Evolutionary conservation across 768 basidiomycete genomes (phyloP).

Genomic region (Mycena indigotica): DNA sequence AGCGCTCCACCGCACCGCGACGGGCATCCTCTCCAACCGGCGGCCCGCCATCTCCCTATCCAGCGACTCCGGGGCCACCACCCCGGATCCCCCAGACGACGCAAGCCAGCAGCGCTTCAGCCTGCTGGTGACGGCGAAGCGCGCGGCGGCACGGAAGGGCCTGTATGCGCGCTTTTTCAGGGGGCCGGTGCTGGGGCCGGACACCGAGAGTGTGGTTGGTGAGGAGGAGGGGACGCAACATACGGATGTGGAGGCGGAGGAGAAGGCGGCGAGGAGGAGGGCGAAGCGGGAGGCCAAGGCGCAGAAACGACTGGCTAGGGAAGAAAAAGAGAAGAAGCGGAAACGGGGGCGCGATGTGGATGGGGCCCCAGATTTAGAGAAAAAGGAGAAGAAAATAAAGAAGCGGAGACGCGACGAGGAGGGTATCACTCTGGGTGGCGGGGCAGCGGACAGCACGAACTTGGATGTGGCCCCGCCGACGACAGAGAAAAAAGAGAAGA

Average conservation of each 20-base stretch:
- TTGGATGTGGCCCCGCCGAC: not conserved
- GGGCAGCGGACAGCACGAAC: too few species aligned
- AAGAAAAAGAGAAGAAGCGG: slow-evolving; percentile 23
- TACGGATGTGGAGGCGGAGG: slow-evolving; percentile 10
- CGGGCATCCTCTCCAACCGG: slow-evolving; percentile 76
- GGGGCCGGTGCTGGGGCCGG: slow-evolving; percentile 68
- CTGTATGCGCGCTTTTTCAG: slow-evolving; percentile 84
- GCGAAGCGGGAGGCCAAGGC: slow-evolving; percentile 21
- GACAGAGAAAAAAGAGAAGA: not conserved
- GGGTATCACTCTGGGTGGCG: not conserved
- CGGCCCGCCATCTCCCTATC: slow-evolving; percentile 55
- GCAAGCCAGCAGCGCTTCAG: slow-evolving; percentile 39
- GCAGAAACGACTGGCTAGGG: slow-evolving; percentile 22
- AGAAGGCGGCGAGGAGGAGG: slow-evolving; percentile 19
- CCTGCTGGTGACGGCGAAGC: slow-evolving; percentile 67
- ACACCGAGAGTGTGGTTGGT: slow-evolving; percentile 21
- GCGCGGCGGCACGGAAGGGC: slow-evolving; percentile 71
- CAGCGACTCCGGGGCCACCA: slow-evolving; percentile 47
- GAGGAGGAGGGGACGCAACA: slow-evolving; percentile 1
- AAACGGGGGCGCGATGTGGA: slow-evolving; percentile 18
- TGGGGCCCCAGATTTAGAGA: not conserved
- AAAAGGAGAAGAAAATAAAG: slow-evolving; percentile 10
- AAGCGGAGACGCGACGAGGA: slow-evolving; percentile 18
- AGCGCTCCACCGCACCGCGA: slow-evolving; percentile 54
- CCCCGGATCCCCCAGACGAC: slow-evolving; percentile 32